phyloP scores from a whole-genome alignment of 2,329 filamentous ascomycete genomes.

The Fusarium sp. region DNA sequence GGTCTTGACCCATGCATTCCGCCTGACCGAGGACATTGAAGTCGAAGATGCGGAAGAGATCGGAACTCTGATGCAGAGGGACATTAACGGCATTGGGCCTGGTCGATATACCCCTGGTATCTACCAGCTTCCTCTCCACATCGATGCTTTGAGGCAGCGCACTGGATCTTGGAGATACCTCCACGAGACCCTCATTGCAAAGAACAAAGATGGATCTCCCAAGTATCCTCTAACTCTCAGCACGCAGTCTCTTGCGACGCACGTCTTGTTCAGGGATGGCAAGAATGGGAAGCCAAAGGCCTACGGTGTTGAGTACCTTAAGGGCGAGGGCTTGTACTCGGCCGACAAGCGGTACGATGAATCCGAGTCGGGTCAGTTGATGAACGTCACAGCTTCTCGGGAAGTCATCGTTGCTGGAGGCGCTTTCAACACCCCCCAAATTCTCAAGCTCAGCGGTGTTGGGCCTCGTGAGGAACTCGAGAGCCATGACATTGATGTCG shows the following conservation, averaged over 20 bases:
- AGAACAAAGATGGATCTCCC: slow-evolving; percentile 57
- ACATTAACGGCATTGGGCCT: slow-evolving; percentile 44
- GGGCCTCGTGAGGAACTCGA: slow-evolving; percentile 56
- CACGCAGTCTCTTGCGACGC: slow-evolving; percentile 51
- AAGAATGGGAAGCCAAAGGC: slow-evolving; percentile 21
- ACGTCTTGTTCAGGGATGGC: slow-evolving; percentile 48
- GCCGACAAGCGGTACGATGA: slow-evolving; percentile 49
- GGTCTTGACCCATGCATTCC: slow-evolving; percentile 14
- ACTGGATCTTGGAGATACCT: slow-evolving; percentile 32
- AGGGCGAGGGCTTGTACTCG: slow-evolving; percentile 55
- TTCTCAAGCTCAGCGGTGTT: slow-evolving; percentile 63
- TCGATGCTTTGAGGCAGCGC: slow-evolving; percentile 28
- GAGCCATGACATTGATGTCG: slow-evolving; percentile 52
- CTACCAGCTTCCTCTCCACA: slow-evolving; percentile 46
- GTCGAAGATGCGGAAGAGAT: slow-evolving; percentile 39
- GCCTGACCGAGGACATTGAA: slow-evolving; percentile 22
- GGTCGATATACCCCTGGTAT: slow-evolving; percentile 46
- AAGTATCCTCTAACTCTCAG: slow-evolving; percentile 59
- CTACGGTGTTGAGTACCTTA: slow-evolving; percentile 50
- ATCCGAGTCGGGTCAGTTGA: slow-evolving; percentile 1
- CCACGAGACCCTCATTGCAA: slow-evolving; percentile 47
- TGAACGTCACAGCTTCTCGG: slow-evolving; percentile 26
- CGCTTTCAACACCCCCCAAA: slow-evolving; percentile 51
- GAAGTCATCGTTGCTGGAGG: slow-evolving; percentile 42
- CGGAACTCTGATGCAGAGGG: slow-evolving; percentile 44